phyloP scores from a whole-genome alignment of 1,284 basidiomycete species.

The Ceratobasidium sp. region DNA sequence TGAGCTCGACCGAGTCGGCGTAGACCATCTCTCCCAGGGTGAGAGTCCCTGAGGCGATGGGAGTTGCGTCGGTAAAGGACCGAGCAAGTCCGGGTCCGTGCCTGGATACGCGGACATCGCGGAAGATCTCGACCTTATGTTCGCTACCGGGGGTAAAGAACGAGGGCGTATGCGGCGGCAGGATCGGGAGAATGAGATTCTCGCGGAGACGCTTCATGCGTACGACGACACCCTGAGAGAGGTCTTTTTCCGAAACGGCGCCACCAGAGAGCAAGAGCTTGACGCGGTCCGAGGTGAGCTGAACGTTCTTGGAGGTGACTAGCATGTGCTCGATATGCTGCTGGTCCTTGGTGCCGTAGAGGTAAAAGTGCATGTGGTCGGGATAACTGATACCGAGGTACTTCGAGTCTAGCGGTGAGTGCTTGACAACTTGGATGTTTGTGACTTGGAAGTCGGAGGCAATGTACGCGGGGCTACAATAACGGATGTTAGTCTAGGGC shows the following conservation, averaged over 20 bases:
- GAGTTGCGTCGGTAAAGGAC: not conserved
- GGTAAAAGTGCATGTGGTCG: constrained; percentile 53
- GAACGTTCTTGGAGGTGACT: constrained; percentile 50
- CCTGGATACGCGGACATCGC: not conserved
- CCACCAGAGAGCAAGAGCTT: too few relatives aligned
- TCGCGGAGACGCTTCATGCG: constrained; percentile 14
- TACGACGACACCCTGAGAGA: not conserved
- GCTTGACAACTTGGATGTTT: constrained; percentile 49
- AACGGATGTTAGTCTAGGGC: not conserved
- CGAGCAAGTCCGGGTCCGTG: constrained; percentile 2
- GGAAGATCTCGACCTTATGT: constrained; percentile 6
- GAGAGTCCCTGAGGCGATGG: constrained; percentile 3
- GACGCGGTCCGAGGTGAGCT: constrained; percentile 32
- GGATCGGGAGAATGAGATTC: not conserved
- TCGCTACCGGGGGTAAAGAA: constrained; percentile 6
- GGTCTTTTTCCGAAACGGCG: too few relatives aligned
- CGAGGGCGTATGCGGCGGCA: constrained; percentile 3
- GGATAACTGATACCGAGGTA: constrained; percentile 49
- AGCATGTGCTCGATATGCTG: constrained; percentile 54
- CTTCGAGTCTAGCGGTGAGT: constrained; percentile 44
- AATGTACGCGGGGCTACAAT: not conserved
- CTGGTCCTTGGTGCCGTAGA: constrained; percentile 51
- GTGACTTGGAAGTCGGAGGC: constrained; percentile 42
- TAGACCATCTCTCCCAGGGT: constrained; percentile 2
- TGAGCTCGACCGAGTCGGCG: constrained; percentile 15